A percentile compares a stretch with the other conserved stretches of the same genome.
Conservation (phyloP, 768 basidiomycete genomes). For the Galerina sulciceps region DNA sequence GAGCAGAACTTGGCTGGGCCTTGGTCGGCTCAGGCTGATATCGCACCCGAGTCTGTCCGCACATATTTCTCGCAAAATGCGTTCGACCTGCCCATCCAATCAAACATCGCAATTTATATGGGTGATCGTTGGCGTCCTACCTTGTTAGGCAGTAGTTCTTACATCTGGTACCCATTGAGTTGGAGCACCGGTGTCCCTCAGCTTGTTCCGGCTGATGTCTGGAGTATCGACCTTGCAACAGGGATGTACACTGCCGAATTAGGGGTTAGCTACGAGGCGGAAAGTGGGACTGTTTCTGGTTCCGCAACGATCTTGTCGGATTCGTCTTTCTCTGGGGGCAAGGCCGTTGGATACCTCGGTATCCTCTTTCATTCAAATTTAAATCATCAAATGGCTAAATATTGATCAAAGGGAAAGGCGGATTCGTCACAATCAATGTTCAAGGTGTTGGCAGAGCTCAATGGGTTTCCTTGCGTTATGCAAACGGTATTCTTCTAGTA, state of each 20-base stretch:
- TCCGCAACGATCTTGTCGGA: constrained; percentile 46
- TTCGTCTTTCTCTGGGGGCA: constrained; percentile 55
- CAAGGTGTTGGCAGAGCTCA: constrained; percentile 56
- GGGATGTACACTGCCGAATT: constrained; percentile 54
- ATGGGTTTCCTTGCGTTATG: constrained; percentile 66
- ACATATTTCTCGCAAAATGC: constrained; percentile 70
- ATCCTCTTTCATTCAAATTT: constrained; percentile 4
- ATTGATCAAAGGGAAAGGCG: constrained; percentile 50
- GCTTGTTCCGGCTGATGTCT: constrained; percentile 59
- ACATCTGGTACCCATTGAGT: constrained; percentile 65
- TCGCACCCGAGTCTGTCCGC: constrained; percentile 50
- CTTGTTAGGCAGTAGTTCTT: constrained; percentile 57
- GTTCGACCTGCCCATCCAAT: constrained; percentile 53
- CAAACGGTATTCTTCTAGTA: constrained; percentile 43
- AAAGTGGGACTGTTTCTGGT: constrained; percentile 52
- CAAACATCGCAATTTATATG: constrained; percentile 58
- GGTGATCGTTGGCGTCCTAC: constrained; percentile 65
- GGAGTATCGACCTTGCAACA: constrained; percentile 53
- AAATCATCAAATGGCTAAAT: background rate
- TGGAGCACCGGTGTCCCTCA: constrained; percentile 60
- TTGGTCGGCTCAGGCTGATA: constrained; percentile 61
- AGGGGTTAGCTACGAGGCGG: constrained; percentile 62
- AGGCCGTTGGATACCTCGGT: constrained; percentile 61
- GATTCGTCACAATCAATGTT: constrained; percentile 58
- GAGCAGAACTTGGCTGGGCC: constrained; percentile 53